Conservation (phyloP, 2,329 filamentous ascomycete genomes). For the Paramyrothecium sp. region DNA sequence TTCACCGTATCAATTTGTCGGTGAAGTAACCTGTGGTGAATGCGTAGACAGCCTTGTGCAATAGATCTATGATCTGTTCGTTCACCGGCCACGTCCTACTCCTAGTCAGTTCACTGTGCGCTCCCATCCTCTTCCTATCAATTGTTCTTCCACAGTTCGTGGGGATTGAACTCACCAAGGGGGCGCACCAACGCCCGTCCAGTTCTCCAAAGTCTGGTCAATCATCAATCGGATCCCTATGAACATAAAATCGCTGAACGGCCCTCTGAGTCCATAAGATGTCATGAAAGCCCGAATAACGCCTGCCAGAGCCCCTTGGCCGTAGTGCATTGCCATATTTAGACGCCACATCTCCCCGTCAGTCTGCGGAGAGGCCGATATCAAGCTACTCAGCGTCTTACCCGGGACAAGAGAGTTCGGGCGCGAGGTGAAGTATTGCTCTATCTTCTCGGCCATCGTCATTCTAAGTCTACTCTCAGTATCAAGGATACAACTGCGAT, state of each 20-base stretch:
- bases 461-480: neutral
- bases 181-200: neutral
- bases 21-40: neutral
- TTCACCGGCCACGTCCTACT: neutral
- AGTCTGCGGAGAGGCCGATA: neutral
- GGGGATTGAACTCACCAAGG: neutral
- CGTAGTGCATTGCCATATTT: conserved; percentile 1
- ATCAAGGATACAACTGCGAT: neutral
- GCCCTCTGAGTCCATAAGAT: neutral
- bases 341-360: neutral
- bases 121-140: neutral
- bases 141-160: neutral
- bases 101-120: neutral
- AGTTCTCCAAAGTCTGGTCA: neutral
- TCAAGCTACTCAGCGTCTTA: neutral
- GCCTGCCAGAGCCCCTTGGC: neutral
- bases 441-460: neutral
- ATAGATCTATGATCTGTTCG: neutral
- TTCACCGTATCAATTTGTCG: neutral
- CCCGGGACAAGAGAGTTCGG: neutral
- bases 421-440: neutral
- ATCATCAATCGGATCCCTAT: neutral
- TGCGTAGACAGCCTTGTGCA: neutral
- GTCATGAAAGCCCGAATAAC: neutral
- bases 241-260: conserved; percentile 2